phyloP scores from a whole-genome alignment of 345 rosid genomes.

The Eutrema yunnanense region DNA sequence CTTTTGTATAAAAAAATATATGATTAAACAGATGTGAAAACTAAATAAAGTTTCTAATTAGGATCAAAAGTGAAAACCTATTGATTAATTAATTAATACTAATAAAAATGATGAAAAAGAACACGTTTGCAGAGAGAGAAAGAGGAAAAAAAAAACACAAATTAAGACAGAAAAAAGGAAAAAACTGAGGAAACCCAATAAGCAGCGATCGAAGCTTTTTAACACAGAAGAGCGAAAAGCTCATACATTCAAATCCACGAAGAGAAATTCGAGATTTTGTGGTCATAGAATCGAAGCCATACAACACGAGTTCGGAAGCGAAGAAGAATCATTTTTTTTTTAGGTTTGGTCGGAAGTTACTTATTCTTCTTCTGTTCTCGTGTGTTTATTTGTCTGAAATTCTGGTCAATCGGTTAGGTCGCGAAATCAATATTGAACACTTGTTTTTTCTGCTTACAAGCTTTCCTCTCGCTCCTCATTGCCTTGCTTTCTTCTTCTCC shows the following conservation, averaged over 20 bases:
- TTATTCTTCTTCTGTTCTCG: slow-evolving; percentile 4
- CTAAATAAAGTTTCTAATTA: neutral
- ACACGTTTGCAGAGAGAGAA: slow-evolving; percentile 25
- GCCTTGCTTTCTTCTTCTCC: slow-evolving; percentile 7
- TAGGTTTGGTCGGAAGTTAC: slow-evolving; percentile 19
- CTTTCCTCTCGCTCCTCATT: slow-evolving; percentile 41
- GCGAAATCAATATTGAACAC: slow-evolving; percentile 27
- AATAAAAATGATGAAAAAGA: neutral
- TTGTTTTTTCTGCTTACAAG: slow-evolving; percentile 33
- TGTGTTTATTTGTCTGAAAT: slow-evolving; percentile 36
- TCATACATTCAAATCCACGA: slow-evolving; percentile 33
- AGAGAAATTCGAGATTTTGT: slow-evolving; percentile 3
- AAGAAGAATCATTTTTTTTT: slow-evolving; percentile 18
- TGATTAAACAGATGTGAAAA: too few relatives aligned
- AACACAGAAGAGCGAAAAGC: slow-evolving; percentile 35
- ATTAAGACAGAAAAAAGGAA: neutral
- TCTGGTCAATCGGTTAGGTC: slow-evolving; percentile 34
- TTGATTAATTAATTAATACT: neutral
- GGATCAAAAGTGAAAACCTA: neutral
- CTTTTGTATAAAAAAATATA: too few relatives aligned
- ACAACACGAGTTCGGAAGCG: slow-evolving; percentile 13
- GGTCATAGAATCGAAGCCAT: slow-evolving; percentile 5
- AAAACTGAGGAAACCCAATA: slow-evolving; percentile 28
- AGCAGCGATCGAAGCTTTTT: slow-evolving; percentile 52
- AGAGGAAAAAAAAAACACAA: slow-evolving; percentile 13